These are phyloP conservation scores for Anthracocystis walkeri DNA, from an alignment of 1,284 basidiomycete genomes.

Conservation along the genomic window DNA sequence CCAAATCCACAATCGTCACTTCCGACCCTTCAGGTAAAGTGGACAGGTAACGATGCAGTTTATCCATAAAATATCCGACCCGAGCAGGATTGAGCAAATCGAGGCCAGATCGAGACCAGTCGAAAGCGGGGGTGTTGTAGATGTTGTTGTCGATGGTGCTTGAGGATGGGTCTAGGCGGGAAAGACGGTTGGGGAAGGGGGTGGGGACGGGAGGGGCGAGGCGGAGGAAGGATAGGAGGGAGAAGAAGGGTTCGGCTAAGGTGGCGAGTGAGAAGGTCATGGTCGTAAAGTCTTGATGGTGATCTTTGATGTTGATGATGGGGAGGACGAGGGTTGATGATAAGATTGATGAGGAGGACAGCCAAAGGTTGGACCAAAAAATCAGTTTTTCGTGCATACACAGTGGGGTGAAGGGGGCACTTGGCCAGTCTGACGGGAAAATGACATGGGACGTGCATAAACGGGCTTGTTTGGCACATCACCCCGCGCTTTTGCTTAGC, in stretches of 20 bases:
- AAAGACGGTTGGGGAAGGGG: slow-evolving; percentile 61
- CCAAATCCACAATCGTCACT: slow-evolving; percentile 39
- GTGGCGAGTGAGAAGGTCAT: slow-evolving; percentile 5
- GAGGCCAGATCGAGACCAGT: slow-evolving; percentile 38
- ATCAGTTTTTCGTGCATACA: no score
- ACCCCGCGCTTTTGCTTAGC: no score
- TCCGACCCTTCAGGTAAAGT: neutral
- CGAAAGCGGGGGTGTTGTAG: slow-evolving; percentile 35
- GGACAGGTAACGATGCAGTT: slow-evolving; percentile 20
- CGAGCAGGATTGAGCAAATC: slow-evolving; percentile 42
- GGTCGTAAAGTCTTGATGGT: neutral
- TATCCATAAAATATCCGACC: slow-evolving; percentile 44
- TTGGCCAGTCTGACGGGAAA: no score
- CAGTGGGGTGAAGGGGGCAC: no score
- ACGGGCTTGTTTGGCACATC: no score
- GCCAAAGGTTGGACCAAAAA: no score
- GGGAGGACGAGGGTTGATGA: neutral
- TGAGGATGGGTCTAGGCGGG: slow-evolving; percentile 59
- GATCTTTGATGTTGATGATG: neutral
- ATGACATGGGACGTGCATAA: no score
- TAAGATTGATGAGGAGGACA: neutral
- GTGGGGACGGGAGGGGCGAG: slow-evolving; percentile 46
- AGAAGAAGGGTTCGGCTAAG: slow-evolving; percentile 23
- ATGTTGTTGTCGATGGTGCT: slow-evolving; percentile 50
- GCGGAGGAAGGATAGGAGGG: slow-evolving; percentile 28